These are phyloP conservation scores for Coemansia sp. DNA, from an alignment of 192 early-diverging fungal genomes.

Conservation along the genomic window DNA sequence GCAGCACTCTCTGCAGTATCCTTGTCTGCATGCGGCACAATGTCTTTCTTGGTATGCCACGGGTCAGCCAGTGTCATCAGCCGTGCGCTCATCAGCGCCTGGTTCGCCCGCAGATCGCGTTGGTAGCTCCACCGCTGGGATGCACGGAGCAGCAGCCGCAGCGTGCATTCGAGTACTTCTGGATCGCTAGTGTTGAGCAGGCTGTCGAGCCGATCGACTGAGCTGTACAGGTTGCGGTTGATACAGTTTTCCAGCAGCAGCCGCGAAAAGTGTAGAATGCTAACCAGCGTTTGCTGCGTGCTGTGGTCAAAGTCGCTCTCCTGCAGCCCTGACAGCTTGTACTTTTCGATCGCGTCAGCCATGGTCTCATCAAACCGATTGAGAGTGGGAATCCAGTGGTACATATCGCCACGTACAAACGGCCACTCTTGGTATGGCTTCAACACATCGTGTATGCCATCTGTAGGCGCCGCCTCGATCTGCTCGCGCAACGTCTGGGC, in stretches of 20 bases:
- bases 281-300: slow-evolving; percentile 60
- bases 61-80: slow-evolving; percentile 42
- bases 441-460: slow-evolving; percentile 59
- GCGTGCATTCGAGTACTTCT: slow-evolving; percentile 73
- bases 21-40: slow-evolving; percentile 10
- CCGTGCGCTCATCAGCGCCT: slow-evolving; percentile 34
- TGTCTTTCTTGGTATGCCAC: slow-evolving; percentile 38
- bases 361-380: slow-evolving; percentile 90
- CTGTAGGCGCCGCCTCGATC: slow-evolving; percentile 52
- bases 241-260: slow-evolving; percentile 92
- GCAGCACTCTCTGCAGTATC: slow-evolving; percentile 5
- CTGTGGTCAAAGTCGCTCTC: slow-evolving; percentile 57
- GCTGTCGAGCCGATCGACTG: slow-evolving; percentile 75
- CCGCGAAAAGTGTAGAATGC: slow-evolving; percentile 74
- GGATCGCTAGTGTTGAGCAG: slow-evolving; percentile 79
- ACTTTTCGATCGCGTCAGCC: slow-evolving; percentile 62
- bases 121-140: slow-evolving; percentile 90
- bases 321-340: slow-evolving; percentile 68
- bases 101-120: slow-evolving; percentile 56
- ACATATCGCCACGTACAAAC: slow-evolving; percentile 87
- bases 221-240: slow-evolving; percentile 91
- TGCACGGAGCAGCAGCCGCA: slow-evolving; percentile 82
- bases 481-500: slow-evolving; percentile 47
- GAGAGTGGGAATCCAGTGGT: slow-evolving; percentile 92
- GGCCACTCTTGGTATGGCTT: slow-evolving; percentile 64